Conservation (phyloP, 1,139 yeast species). For the Pichia sp. region DNA sequence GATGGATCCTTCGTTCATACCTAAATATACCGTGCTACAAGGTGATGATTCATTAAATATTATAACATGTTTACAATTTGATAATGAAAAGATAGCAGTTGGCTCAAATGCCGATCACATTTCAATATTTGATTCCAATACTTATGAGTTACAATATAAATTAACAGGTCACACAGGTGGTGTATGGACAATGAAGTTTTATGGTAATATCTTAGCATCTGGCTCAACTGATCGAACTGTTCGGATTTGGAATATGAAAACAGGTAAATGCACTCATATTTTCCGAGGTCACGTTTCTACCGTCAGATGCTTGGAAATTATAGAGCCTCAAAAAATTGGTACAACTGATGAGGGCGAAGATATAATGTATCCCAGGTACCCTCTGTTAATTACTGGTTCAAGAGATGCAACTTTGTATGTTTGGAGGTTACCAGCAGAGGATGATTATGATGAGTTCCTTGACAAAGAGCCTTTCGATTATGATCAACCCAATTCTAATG, state of each 20-base stretch:
- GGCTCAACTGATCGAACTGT: constrained; percentile 93
- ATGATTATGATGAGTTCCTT: constrained; percentile 34
- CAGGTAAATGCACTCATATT: constrained; percentile 74
- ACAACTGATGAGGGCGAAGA: constrained; percentile 57
- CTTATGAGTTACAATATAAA: constrained; percentile 63
- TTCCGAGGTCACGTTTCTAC: constrained; percentile 91
- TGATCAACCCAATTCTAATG: constrained; percentile 45
- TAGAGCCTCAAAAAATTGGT: constrained; percentile 58
- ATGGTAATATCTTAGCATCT: constrained; percentile 75
- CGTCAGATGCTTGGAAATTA: constrained; percentile 81
- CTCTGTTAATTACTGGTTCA: constrained; percentile 79
- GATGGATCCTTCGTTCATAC: constrained; percentile 71
- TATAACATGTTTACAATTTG: constrained; percentile 91
- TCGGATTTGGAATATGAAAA: constrained; percentile 78
- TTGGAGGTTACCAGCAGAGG: constrained; percentile 72
- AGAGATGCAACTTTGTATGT: constrained; percentile 85
- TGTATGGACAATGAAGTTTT: constrained; percentile 94
- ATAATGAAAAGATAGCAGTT: constrained; percentile 82
- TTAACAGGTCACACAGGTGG: constrained; percentile 93
- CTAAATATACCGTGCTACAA: constrained; percentile 60
- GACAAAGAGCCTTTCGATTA: constrained; percentile 28
- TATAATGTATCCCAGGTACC: constrained; percentile 54
- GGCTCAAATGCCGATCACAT: constrained; percentile 88
- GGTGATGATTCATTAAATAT: constrained; percentile 80
- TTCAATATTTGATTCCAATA: constrained; percentile 69